phyloP scores from a whole-genome alignment of 495 filamentous ascomycete species.

The Aspergillus wentii region DNA sequence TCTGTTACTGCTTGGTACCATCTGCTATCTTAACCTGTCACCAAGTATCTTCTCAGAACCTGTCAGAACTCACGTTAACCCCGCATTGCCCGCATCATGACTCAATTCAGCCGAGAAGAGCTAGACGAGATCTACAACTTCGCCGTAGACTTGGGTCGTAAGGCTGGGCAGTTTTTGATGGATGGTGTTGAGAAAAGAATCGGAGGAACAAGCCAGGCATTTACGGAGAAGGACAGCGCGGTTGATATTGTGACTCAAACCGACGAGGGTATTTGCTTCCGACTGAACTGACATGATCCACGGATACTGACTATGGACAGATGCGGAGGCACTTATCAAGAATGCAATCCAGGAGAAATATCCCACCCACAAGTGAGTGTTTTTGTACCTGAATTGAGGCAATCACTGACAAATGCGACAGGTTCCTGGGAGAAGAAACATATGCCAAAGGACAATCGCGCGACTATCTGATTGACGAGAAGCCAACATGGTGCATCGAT shows the following conservation, averaged over 20 bases:
- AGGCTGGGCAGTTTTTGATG: constrained; percentile 56
- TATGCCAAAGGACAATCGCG: constrained; percentile 56
- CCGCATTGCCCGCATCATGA: not conserved
- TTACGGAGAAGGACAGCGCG: constrained; percentile 56
- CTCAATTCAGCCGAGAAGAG: constrained; percentile 28
- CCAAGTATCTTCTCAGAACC: not conserved
- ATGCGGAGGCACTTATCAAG: constrained; percentile 63
- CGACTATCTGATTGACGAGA: constrained; percentile 55
- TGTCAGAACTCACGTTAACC: too few relatives aligned
- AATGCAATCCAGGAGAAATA: constrained; percentile 49
- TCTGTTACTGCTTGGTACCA: too few relatives aligned
- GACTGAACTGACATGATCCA: too few relatives aligned
- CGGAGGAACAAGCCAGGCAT: constrained; percentile 18
- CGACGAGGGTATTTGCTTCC: constrained; percentile 49
- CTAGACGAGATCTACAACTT: constrained; percentile 62
- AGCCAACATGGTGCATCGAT: constrained; percentile 67
- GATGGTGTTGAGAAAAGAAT: constrained; percentile 43
- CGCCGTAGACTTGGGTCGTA: constrained; percentile 57
- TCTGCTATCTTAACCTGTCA: not conserved
- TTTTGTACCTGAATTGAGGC: too few relatives aligned
- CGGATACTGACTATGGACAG: constrained; percentile 41
- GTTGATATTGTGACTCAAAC: constrained; percentile 71
- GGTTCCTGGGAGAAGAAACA: constrained; percentile 67
- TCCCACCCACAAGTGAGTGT: constrained; percentile 54
- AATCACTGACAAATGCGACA: constrained; percentile 11